Conservation (phyloP, 495 filamentous ascomycete genomes). For the Staphylotrichum longicolle region DNA sequence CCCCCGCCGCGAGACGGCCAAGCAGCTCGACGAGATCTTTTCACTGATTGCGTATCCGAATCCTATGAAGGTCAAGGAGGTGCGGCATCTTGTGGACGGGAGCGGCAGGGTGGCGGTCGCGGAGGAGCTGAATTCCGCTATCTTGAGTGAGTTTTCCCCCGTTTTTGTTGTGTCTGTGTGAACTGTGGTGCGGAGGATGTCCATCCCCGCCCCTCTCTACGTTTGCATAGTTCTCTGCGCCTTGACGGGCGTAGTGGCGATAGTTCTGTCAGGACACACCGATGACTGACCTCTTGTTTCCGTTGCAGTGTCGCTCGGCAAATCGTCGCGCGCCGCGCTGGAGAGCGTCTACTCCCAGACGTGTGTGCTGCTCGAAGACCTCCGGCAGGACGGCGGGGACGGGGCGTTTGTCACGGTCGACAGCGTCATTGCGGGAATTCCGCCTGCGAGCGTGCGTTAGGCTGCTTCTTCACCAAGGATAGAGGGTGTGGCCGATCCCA, state of each 20-base stretch:
- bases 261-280: too few relatives aligned
- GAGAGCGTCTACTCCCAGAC: constrained; percentile 88
- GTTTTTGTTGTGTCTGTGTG: too few relatives aligned
- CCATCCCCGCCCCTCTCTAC: constrained; percentile 8
- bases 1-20: constrained; percentile 61
- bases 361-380: constrained; percentile 75
- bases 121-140: constrained; percentile 92
- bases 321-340: constrained; percentile 81
- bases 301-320: constrained; percentile 74
- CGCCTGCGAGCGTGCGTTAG: constrained; percentile 18
- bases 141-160: constrained; percentile 64
- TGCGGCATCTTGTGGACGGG: constrained; percentile 76
- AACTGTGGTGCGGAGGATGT: too few relatives aligned
- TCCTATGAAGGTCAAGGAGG: constrained; percentile 68
- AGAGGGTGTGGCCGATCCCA: too few relatives aligned
- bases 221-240: not conserved
- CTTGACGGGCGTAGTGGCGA: too few relatives aligned
- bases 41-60: constrained; percentile 84
- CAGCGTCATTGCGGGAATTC: constrained; percentile 54
- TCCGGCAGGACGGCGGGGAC: constrained; percentile 77
- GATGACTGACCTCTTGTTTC: not conserved
- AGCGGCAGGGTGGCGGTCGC: constrained; percentile 75
- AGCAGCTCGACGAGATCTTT: constrained; percentile 80
- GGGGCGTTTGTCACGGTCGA: constrained; percentile 87
- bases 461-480: too few relatives aligned